Percentiles rank a stretch among this genome's conserved stretches.
These are phyloP conservation scores for Stephanodiscus triporus DNA, from an alignment of 108 stramenopile species.

Conservation along the genomic window DNA sequence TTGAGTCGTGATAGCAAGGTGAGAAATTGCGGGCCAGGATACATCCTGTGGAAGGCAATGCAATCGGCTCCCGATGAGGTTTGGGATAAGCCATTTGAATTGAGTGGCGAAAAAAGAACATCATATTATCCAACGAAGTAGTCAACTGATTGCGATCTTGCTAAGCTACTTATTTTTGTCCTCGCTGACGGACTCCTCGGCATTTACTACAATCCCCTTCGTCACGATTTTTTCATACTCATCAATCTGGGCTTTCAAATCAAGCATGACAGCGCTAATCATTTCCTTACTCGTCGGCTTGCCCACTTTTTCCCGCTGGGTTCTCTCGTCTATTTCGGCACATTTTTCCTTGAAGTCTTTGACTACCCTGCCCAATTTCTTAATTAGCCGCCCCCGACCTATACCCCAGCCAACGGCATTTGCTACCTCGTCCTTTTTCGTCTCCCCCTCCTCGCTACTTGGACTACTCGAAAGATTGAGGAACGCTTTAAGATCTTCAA, in stretches of 20 bases:
- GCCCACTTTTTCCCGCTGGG: slow-evolving; percentile 19
- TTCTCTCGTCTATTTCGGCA: slow-evolving; percentile 46
- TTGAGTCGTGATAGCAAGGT: slow-evolving; percentile 50
- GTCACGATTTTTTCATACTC: slow-evolving; percentile 40
- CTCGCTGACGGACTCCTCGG: too few relatives aligned
- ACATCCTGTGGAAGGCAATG: slow-evolving; percentile 65
- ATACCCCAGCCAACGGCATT: slow-evolving; percentile 40
- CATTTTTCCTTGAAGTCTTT: slow-evolving; percentile 46
- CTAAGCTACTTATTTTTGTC: not conserved
- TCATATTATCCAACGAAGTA: slow-evolving; percentile 34
- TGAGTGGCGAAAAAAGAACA: slow-evolving; percentile 9
- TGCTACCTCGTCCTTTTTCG: not conserved
- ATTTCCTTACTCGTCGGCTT: slow-evolving; percentile 35
- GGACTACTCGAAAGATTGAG: slow-evolving; percentile 24
- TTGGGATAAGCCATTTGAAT: slow-evolving; percentile 33
- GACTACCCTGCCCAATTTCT: slow-evolving; percentile 36
- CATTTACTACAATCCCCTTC: not conserved
- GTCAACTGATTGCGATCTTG: not conserved
- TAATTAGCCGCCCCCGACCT: slow-evolving; percentile 36
- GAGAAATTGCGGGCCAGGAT: slow-evolving; percentile 75
- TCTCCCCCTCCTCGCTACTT: slow-evolving; percentile 5
- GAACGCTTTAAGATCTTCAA: slow-evolving; percentile 44
- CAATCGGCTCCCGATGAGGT: slow-evolving; percentile 27
- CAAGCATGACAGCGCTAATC: slow-evolving; percentile 40
- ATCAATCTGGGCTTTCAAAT: slow-evolving; percentile 43